Conservation (phyloP, 768 basidiomycete species). For the Lactifluus echinatus region DNA sequence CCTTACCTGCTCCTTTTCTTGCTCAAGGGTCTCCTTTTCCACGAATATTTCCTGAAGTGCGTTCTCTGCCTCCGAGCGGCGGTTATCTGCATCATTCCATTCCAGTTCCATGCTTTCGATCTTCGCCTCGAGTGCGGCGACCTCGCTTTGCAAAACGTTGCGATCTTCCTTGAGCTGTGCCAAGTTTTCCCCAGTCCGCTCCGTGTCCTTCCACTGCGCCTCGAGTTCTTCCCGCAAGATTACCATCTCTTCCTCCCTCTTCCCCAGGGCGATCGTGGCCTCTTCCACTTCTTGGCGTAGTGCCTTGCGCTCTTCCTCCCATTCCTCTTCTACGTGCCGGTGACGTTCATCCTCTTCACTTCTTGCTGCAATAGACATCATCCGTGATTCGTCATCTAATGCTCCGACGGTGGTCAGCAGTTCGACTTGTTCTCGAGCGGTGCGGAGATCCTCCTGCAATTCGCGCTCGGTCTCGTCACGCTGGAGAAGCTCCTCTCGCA, state of each 20-base stretch:
- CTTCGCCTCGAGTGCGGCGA: constrained; percentile 23
- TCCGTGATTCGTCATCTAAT: constrained; percentile 33
- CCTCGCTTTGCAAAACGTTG: constrained; percentile 25
- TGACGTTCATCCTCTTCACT: constrained; percentile 34
- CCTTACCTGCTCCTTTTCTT: constrained; percentile 15
- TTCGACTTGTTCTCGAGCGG: constrained; percentile 54
- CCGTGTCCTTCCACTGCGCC: constrained; percentile 62
- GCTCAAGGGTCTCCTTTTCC: constrained; percentile 45
- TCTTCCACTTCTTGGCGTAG: constrained; percentile 33
- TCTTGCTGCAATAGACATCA: constrained; percentile 25
- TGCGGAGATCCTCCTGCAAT: constrained; percentile 44
- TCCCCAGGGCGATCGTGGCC: constrained; percentile 31
- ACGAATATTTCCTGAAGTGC: constrained; percentile 47
- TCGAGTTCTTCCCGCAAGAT: constrained; percentile 56
- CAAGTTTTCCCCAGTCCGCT: constrained; percentile 43
- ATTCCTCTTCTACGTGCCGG: constrained; percentile 33
- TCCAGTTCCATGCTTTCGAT: constrained; percentile 42
- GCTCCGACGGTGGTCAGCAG: constrained; percentile 33
- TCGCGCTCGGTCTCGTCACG: constrained; percentile 47
- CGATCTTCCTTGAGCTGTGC: constrained; percentile 29
- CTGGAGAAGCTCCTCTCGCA: constrained; percentile 37
- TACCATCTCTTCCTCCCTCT: constrained; percentile 26
- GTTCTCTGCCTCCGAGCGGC: constrained; percentile 44
- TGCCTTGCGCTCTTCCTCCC: constrained; percentile 42
- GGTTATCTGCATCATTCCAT: constrained; percentile 49